A percentile compares a stretch with the other conserved stretches of the same genome.
Evolutionary conservation across 345 rosid genomes (phyloP).

Genomic region (Citrus glauca): DNA sequence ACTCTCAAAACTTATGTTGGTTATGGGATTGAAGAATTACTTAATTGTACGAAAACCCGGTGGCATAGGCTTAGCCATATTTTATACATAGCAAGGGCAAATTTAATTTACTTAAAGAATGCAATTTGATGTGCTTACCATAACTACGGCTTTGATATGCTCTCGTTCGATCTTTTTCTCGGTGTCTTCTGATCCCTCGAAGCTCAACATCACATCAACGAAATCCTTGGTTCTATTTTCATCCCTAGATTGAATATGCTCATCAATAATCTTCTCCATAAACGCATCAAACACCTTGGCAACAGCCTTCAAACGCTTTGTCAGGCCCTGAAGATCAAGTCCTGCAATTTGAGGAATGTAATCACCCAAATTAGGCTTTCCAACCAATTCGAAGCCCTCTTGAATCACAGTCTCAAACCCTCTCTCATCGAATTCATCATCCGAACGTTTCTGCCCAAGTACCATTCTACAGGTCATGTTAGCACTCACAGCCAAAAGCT

Average conservation of each 20-base stretch:
- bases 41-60: no score
- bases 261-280: constrained; percentile 32
- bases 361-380: constrained; percentile 28
- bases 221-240: constrained; percentile 24
- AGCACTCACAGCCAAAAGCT: constrained; percentile 2
- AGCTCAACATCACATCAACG: constrained; percentile 24
- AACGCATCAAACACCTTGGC: constrained; percentile 27
- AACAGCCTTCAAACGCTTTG: constrained; percentile 23
- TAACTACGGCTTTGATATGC: constrained; percentile 20
- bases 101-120: not conserved
- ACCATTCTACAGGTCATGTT: constrained; percentile 27
- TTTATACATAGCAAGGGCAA: no score
- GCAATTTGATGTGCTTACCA: not conserved
- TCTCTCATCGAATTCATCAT: constrained; percentile 11
- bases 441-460: constrained; percentile 24
- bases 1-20: no score
- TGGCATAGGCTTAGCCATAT: no score
- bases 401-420: constrained; percentile 25
- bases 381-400: constrained; percentile 13
- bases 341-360: constrained; percentile 18
- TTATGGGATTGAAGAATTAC: no score
- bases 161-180: constrained; percentile 18
- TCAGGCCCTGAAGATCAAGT: constrained; percentile 31
- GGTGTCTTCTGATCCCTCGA: constrained; percentile 19
- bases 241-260: constrained; percentile 15